phyloP scores from a whole-genome alignment of 495 filamentous ascomycete genomes.

The Penicillium atrosanguineum region DNA sequence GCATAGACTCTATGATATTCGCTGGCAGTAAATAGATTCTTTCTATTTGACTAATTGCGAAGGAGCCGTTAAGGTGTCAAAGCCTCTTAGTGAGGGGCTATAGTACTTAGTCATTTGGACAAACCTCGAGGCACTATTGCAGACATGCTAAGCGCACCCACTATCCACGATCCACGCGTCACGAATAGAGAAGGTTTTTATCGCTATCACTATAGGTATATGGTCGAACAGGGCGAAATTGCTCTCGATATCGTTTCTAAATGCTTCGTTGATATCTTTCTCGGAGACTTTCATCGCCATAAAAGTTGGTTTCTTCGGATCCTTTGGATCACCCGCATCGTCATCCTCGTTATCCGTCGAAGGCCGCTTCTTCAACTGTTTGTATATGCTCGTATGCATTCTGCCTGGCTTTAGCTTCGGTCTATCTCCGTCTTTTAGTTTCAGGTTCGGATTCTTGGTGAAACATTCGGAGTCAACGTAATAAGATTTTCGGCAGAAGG shows the following conservation, averaged over 20 bases:
- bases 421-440: constrained; percentile 3
- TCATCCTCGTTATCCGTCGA: constrained; percentile 12
- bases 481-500: constrained; percentile 14
- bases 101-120: constrained; percentile 10
- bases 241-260: constrained; percentile 9
- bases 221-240: constrained; percentile 10
- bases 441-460: constrained; percentile 12
- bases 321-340: not conserved
- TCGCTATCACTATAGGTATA: constrained; percentile 10
- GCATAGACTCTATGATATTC: constrained; percentile 14
- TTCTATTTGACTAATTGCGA: constrained; percentile 11
- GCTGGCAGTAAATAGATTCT: constrained; percentile 14
- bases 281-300: constrained; percentile 9
- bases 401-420: constrained; percentile 10
- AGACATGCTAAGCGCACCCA: constrained; percentile 15
- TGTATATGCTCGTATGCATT: constrained; percentile 5
- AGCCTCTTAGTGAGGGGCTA: constrained; percentile 8
- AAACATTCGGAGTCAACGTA: constrained; percentile 9
- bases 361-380: constrained; percentile 10
- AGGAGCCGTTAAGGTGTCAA: constrained; percentile 13
- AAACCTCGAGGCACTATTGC: constrained; percentile 12
- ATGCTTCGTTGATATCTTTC: constrained; percentile 13
- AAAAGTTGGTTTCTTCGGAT: constrained; percentile 14
- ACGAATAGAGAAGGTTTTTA: constrained; percentile 10
- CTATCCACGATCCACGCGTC: constrained; percentile 15